phyloP scores from a whole-genome alignment of 495 filamentous ascomycete species.

The Aspergillus kassunensis region DNA sequence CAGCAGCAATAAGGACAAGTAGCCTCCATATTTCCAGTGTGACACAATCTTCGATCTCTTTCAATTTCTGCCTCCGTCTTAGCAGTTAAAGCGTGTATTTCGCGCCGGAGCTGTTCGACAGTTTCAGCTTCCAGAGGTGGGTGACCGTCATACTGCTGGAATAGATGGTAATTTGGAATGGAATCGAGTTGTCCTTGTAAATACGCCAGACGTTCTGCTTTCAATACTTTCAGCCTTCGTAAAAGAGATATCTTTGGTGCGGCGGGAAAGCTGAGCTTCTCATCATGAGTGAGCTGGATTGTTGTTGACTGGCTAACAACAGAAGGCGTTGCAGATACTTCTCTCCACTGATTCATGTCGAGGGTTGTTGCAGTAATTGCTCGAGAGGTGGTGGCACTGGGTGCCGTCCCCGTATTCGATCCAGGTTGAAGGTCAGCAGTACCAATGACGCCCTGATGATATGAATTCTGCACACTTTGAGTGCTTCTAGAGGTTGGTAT shows the following conservation, averaged over 20 bases:
- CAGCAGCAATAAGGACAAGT: constrained; percentile 12
- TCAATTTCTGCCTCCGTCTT: not conserved
- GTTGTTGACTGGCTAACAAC: constrained; percentile 1
- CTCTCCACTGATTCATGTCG: constrained; percentile 3
- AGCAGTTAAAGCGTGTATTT: not conserved
- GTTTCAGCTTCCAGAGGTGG: not conserved
- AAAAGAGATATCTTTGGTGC: not conserved
- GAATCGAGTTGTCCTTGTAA: not conserved
- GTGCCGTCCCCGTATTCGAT: not conserved
- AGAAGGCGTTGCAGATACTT: constrained; percentile 2
- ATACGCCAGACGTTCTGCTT: not conserved
- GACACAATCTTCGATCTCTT: not conserved
- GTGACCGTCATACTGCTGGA: not conserved
- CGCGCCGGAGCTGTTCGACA: not conserved
- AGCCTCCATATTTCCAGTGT: constrained; percentile 10
- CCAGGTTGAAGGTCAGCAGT: not conserved
- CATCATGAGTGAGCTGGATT: not conserved
- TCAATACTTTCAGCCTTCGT: not conserved
- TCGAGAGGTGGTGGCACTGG: not conserved
- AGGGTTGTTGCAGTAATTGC: constrained; percentile 4
- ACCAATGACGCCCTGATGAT: not conserved
- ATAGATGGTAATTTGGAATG: not conserved
- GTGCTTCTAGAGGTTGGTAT: not conserved
- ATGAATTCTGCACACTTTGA: not conserved
- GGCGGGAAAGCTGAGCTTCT: not conserved